Evolutionary conservation across 768 basidiomycete genomes (phyloP), one percentile per base, ranked within the genome.

Genomic region (Lentinula boryana): DNA sequence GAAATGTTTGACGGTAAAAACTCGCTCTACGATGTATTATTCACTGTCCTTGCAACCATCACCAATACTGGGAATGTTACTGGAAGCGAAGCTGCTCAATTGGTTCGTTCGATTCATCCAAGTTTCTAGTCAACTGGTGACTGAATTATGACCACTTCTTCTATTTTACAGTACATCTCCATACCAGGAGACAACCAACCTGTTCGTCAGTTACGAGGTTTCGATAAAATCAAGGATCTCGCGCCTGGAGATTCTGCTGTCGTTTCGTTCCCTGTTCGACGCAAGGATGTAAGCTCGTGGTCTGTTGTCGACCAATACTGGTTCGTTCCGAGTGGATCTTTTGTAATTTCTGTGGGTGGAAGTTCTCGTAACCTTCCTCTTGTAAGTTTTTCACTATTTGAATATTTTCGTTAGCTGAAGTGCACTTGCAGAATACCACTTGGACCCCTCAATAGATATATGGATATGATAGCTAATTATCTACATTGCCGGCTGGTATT

Each of bases 341-440:
- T 73, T 64, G 66, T 56, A 1, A 69, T 77, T 60, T 67, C 65
- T n/a, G 70, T 70, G 9, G 76, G 76, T 6, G 60, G 62, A 10
- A 65, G 64, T 18, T 69, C 66, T 9, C 56, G 69, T 44, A 62
- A 68, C 53, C 57, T 68, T 6, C 61, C 61, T 59, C 41, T 62
- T 13, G 54, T 56, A 16, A 56, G 54, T 56, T 55, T 38, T 12
- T 55, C 3, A 4, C 18, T 5, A 36, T 35, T 55, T 8, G 23
- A 13, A 2, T 12, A 50, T 31, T 23, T 23, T 15, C 9, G 49
- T 32, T 16, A 10, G 27, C 27, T 27, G 27, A 27, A 27, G 27
- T 27, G 49, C 6, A 13, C 12, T 13, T 31, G 2, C 31, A 50
- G 54, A 55, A 27, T 35, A 16, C 38, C 7, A 55, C 54, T 13